These are phyloP conservation scores for Aspergillus affinis DNA, from an alignment of 495 filamentous ascomycete species.

Conservation along the genomic window DNA sequence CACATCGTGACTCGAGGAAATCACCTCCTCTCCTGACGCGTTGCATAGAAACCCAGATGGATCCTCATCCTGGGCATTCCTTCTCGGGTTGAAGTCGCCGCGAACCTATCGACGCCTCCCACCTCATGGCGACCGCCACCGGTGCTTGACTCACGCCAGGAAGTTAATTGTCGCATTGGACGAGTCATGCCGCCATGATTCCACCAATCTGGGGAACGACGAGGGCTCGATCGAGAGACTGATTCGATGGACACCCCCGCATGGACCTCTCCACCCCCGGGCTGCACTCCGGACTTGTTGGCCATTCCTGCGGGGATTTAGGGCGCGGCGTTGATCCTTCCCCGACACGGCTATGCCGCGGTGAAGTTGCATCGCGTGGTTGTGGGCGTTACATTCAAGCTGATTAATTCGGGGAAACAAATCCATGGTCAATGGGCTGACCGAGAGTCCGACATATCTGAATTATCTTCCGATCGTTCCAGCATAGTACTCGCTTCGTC, in stretches of 20 bases:
- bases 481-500: neutral
- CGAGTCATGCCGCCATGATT: neutral
- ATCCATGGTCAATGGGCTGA: neutral
- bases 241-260: neutral
- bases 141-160: neutral
- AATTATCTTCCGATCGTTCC: neutral
- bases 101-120: neutral
- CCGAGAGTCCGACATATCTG: neutral
- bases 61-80: neutral
- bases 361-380: neutral
- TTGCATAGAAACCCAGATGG: neutral
- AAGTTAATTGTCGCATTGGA: neutral
- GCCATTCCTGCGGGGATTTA: neutral
- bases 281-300: neutral
- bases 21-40: neutral
- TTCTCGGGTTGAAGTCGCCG: neutral
- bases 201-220: neutral
- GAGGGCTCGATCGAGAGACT: neutral
- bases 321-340: neutral
- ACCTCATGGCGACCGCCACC: neutral
- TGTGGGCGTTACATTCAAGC: neutral
- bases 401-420: neutral
- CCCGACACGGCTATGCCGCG: neutral
- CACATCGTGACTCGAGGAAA: neutral
- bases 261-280: constrained; percentile 4